phyloP scores from a whole-genome alignment of 306 rosid genomes.

The Lagenaria siceraria region DNA sequence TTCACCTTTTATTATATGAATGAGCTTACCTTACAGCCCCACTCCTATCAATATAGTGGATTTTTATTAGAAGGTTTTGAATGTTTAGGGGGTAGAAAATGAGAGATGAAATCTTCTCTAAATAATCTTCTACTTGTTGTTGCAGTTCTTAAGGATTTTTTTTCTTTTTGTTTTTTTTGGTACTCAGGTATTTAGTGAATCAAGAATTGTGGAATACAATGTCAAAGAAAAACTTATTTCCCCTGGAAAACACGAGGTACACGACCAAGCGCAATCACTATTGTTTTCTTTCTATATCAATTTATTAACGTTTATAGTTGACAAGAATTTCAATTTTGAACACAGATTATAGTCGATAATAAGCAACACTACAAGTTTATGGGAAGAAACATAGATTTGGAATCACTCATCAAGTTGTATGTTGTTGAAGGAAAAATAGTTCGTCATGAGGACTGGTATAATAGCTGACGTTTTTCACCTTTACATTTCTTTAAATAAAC shows the following conservation, averaged over 20 bases:
- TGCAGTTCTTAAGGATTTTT: background rate
- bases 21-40: background rate
- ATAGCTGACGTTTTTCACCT: background rate
- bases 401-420: constrained; percentile 59
- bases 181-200: constrained; percentile 54
- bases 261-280: background rate
- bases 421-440: constrained; percentile 55
- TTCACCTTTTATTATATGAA: background rate
- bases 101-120: background rate
- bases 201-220: constrained; percentile 63
- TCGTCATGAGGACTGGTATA: constrained; percentile 85
- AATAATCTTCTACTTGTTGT: background rate
- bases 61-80: background rate
- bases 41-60: background rate
- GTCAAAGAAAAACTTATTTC: constrained; percentile 47
- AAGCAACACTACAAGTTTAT: constrained; percentile 57
- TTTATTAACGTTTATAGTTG: background rate
- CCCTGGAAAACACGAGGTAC: constrained; percentile 69
- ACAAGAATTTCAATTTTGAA: constrained; percentile 1
- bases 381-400: constrained; percentile 60
- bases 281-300: background rate
- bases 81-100: background rate
- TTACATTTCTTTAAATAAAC: background rate
- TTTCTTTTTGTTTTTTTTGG: background rate
- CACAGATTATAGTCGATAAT: constrained; percentile 52